Evolutionary conservation across 2,329 filamentous ascomycete species (phyloP), one percentile per base, ranked within the genome.

Genomic region (Sclerotinia minor): DNA sequence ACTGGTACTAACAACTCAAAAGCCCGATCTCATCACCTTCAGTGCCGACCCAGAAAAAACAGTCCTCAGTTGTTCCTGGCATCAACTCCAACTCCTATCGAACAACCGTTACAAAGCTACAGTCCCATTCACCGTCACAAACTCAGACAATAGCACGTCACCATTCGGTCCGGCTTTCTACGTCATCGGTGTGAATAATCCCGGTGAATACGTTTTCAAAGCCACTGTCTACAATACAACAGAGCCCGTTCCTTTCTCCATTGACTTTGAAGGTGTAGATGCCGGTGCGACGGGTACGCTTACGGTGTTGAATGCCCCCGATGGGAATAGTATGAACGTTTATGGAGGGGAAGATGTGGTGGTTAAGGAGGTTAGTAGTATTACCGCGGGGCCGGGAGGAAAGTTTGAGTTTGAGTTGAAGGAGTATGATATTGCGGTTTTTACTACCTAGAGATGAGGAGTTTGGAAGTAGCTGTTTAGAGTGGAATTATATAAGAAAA

Each of bases 11-110:
- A 55, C 15, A 32, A 21, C 5, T 21, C 29, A 8, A 61, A 29
- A 76, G 73, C 75, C 75, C 13, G 73, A 76, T 54, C 68, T 76
- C 6, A 71, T 76, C 13, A 71, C 73, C 19, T 76, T 75, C 71
- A 74, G 69, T 3, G 72, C 75, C 3, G 81, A 84, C 64, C 78
- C 82, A 0, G 77, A 78, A 0, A 68, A 83, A 73, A 84, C 83
- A 0, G 84, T 83, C 0, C 78, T 78, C 15, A 84, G 82, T 1
- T 84, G 82, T 4, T 58, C 50, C 13, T 69, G 45, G 26, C 65
- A 69, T n/a, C 55, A 61, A 55, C 19, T 67, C 2, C 29, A 64
- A 41, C 68, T 69, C 8, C 35, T 69, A 15, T 69, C 68, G 15
- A 67, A 19, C 6, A 26, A 55, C 65, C 65, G 65, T 19, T 67